Conservation (phyloP, 2,329 filamentous ascomycete genomes). For the Lithohypha guttulata region DNA sequence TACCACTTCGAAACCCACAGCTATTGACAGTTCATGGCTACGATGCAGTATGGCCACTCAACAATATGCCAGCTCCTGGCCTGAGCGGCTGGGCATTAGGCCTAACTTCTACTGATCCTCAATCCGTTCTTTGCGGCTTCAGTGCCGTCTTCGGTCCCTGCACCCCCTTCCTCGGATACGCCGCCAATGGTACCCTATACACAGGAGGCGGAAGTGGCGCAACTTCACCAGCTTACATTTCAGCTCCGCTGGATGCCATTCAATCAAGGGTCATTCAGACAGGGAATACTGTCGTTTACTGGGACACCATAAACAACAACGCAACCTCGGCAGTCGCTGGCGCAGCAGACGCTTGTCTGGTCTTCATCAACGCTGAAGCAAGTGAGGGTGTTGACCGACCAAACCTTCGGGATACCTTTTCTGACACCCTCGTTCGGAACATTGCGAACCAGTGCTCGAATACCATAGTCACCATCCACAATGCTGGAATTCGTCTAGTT, state of each 20-base stretch:
- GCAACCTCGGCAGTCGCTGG: slow-evolving; percentile 19
- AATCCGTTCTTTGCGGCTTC: slow-evolving; percentile 8
- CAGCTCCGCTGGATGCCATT: slow-evolving; percentile 25
- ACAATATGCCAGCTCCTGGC: slow-evolving; percentile 3
- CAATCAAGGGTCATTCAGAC: slow-evolving; percentile 20
- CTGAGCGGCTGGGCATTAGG: not conserved
- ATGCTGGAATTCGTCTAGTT: slow-evolving; percentile 43
- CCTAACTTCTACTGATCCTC: not conserved
- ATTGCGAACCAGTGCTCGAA: slow-evolving; percentile 40
- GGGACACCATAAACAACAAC: slow-evolving; percentile 12
- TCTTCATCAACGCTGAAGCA: slow-evolving; percentile 36
- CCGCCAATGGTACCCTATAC: slow-evolving; percentile 29
- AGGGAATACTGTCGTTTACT: slow-evolving; percentile 26
- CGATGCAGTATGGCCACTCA: slow-evolving; percentile 30
- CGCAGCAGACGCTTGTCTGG: slow-evolving; percentile 41
- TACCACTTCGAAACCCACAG: slow-evolving; percentile 40
- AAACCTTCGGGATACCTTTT: slow-evolving; percentile 33
- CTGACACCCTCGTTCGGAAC: slow-evolving; percentile 33
- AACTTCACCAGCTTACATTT: slow-evolving; percentile 24
- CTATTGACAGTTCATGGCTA: slow-evolving; percentile 42
- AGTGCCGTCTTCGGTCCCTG: slow-evolving; percentile 14
- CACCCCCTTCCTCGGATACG: slow-evolving; percentile 26
- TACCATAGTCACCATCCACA: slow-evolving; percentile 51
- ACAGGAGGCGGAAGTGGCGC: slow-evolving; percentile 25
- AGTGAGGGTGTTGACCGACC: slow-evolving; percentile 34